phyloP scores from a whole-genome alignment of 148 eudicot species.

The Bassia scoparia region DNA sequence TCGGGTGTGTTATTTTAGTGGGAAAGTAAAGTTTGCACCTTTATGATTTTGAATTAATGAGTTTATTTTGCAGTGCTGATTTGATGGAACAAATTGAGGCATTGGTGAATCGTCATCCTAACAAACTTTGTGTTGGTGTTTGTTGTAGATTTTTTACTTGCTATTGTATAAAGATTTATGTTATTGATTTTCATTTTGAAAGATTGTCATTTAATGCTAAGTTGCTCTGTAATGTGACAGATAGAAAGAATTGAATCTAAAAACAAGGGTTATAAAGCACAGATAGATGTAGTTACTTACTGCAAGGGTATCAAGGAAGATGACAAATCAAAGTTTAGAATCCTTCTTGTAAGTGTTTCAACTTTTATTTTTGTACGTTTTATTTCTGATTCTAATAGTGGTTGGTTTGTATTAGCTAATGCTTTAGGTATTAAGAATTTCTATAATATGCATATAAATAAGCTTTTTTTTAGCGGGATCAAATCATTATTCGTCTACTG shows the following conservation, averaged over 20 bases:
- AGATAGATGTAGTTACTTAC: conserved; percentile 71
- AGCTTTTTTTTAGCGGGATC: conserved; percentile 4
- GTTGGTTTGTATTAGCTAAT: neutral
- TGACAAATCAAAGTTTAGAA: conserved; percentile 64
- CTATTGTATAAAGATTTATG: neutral
- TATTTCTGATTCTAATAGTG: neutral
- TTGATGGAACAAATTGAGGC: conserved; percentile 73
- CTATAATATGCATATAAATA: neutral
- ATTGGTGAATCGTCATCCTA: conserved; percentile 79
- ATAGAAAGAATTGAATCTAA: conserved; percentile 61
- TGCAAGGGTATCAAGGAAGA: conserved; percentile 59
- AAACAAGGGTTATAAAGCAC: conserved; percentile 70
- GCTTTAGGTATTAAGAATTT: neutral
- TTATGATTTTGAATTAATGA: neutral
- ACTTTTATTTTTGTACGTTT: neutral
- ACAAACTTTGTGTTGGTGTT: conserved; percentile 54
- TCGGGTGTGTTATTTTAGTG: neutral
- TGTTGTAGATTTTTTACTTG: neutral
- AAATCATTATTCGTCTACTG: neutral
- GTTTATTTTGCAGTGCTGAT: conserved; percentile 28
- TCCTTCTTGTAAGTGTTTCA: conserved; percentile 78
- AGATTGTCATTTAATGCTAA: neutral
- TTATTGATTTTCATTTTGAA: neutral
- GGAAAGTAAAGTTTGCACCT: neutral
- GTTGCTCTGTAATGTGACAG: conserved; percentile 38